phyloP scores from a whole-genome alignment of 1,284 basidiomycete genomes.

The Moesziomyces globuligerus region DNA sequence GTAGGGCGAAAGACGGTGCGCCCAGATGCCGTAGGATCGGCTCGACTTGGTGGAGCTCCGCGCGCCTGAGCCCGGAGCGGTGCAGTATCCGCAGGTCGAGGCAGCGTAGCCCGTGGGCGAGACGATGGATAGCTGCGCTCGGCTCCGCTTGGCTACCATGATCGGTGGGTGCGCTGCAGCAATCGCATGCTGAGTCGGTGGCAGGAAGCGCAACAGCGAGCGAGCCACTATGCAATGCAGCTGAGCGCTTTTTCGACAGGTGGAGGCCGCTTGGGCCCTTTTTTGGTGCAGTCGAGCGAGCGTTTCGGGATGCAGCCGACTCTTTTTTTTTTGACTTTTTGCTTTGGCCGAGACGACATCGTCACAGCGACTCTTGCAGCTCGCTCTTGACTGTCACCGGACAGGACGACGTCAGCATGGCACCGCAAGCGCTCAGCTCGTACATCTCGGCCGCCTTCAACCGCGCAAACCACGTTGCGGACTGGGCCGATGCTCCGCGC shows the following conservation, averaged over 20 bases:
- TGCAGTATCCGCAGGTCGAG: conserved; percentile 71
- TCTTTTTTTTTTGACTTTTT: conserved; percentile 11
- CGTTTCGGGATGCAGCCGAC: too few species aligned
- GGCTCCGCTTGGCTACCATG: conserved; percentile 13
- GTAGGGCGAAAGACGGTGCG: conserved; percentile 46
- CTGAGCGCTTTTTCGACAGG: conserved; percentile 2
- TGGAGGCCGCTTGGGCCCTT: conserved; percentile 3
- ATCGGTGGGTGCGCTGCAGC: background rate
- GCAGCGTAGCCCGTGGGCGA: conserved; percentile 69
- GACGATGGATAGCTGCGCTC: conserved; percentile 35
- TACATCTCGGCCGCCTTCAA: conserved; percentile 62
- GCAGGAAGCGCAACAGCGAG: background rate
- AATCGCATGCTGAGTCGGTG: conserved; percentile 8
- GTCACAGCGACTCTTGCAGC: too few species aligned
- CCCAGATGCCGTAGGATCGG: conserved; percentile 68
- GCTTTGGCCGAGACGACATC: background rate
- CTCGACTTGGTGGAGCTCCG: conserved; percentile 60
- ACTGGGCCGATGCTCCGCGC: conserved; percentile 43
- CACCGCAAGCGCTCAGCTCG: conserved; percentile 34
- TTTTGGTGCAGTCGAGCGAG: background rate
- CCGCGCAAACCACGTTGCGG: conserved; percentile 57
- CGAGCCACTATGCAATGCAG: too few species aligned
- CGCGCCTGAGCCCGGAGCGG: conserved; percentile 58
- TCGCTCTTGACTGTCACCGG: too few species aligned
- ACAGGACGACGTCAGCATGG: conserved; percentile 19